phyloP scores from a whole-genome alignment of 2,329 filamentous ascomycete genomes.

The Neopestalotiopsis rosae region DNA sequence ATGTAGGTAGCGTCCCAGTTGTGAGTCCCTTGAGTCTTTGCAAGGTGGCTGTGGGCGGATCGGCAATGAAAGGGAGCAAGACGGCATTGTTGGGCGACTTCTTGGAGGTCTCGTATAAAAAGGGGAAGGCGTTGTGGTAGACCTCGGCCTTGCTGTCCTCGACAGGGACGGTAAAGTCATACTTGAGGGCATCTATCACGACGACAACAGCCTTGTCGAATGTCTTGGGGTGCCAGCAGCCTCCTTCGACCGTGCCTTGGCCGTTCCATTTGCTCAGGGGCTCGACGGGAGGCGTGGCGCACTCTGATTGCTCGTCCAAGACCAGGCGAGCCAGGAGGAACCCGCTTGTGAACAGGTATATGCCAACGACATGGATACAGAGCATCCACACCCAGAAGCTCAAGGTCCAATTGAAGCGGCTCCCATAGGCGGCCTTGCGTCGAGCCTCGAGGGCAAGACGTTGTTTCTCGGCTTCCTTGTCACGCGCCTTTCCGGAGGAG shows the following conservation, averaged over 20 bases:
- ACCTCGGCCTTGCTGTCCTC: constrained; percentile 58
- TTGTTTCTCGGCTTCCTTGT: constrained; percentile 48
- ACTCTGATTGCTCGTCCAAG: constrained; percentile 77
- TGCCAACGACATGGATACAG: constrained; percentile 77
- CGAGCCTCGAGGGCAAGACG: constrained; percentile 53
- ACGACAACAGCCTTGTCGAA: constrained; percentile 93
- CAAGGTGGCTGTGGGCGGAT: constrained; percentile 91
- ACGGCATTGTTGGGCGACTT: constrained; percentile 82
- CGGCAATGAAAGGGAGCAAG: constrained; percentile 92
- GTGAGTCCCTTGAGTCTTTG: constrained; percentile 93
- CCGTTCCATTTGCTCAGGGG: constrained; percentile 48
- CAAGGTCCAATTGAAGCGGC: constrained; percentile 62
- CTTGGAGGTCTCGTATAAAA: constrained; percentile 83
- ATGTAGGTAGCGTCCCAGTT: constrained; percentile 92
- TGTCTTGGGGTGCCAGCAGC: constrained; percentile 95
- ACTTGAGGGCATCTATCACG: constrained; percentile 90
- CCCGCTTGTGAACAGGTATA: constrained; percentile 92
- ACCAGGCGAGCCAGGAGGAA: constrained; percentile 90
- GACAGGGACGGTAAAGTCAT: constrained; percentile 93
- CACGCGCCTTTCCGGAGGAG: constrained; percentile 36
- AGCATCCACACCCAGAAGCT: constrained; percentile 75
- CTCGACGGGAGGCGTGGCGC: constrained; percentile 70
- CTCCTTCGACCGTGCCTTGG: constrained; percentile 57
- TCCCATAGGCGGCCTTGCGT: constrained; percentile 56
- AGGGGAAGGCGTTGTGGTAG: constrained; percentile 88